Base-by-base conservation (phyloP, 2,329 filamentous ascomycete genomes). In the Colletotrichum siamense region DNA sequence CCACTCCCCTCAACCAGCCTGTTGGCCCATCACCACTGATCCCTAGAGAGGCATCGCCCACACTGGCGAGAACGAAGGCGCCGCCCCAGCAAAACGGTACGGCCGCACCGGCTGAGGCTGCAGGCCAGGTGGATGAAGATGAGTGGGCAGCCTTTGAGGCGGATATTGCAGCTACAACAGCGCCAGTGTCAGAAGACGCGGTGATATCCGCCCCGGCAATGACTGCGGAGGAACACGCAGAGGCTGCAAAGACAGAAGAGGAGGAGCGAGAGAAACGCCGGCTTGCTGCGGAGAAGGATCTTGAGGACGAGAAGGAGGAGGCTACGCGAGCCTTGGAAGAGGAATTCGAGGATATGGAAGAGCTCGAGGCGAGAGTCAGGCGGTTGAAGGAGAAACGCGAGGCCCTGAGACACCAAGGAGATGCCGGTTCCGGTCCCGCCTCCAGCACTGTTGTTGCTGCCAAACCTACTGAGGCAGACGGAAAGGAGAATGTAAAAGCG, bases 121-220 rank as follows among this genome's bases (percentile, higher is more conserved):
- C 79, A 57, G 75, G 78, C 22, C 78, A 82, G 9, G 86, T 88
- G 10, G 92, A 96, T 82, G 95, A 98, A 81, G 92, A 93, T 70
- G 95, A 97, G 84, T 97, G 95, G 94, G 94, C 95, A 3, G 95
- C 95, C 10, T 98, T 98, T 82, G 94, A 98, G 82, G 94, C 94
- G 4, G 95, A 98, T 70, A 92, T 98, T 71, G 94, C 92, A 22
- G 85, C 86, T 34, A 82, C 87, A 28, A 79, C 83, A 32, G 81
- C 81, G 3, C 80, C 85, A 4, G 84, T 84, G 77, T 80, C 82
- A 26, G 81, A 84, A 57, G 88, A 90, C 74, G 92, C 91, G 8
- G 91, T 92, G 4, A 95, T 95, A 78, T 92, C 90, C 3, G 94
- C 94, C 0, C 92, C 93, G 1, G 93, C 93, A 4, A 87, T 95